These are phyloP conservation scores for Francoa sonchifolia DNA, from an alignment of 441 rosid species.

Conservation along the genomic window DNA sequence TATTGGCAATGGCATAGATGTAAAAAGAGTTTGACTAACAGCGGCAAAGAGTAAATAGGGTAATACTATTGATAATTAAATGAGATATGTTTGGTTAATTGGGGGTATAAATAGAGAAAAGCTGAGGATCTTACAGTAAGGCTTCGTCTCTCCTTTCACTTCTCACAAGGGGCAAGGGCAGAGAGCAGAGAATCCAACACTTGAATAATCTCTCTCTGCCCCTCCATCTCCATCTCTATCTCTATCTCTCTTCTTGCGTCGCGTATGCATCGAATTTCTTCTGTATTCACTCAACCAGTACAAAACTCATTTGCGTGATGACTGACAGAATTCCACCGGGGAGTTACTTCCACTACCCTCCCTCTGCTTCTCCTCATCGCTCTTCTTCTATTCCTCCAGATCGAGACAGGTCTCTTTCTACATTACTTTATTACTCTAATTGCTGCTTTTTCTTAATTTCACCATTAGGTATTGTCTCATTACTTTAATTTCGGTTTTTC, in stretches of 20 bases:
- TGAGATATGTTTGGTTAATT: too few species aligned
- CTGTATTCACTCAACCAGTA: neutral
- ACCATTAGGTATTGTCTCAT: too few species aligned
- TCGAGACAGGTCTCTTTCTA: constrained; percentile 53
- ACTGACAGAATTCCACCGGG: constrained; percentile 82
- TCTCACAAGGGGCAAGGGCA: neutral
- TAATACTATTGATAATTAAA: too few species aligned
- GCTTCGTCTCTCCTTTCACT: neutral
- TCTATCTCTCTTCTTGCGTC: neutral
- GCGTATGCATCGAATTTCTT: neutral
- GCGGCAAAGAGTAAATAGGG: too few species aligned
- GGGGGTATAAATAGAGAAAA: too few species aligned
- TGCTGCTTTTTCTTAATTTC: constrained; percentile 1
- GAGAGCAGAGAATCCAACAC: constrained; percentile 14
- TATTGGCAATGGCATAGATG: too few species aligned
- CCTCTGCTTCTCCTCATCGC: constrained; percentile 84
- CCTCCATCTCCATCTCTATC: neutral
- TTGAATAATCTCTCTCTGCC: constrained; percentile 18
- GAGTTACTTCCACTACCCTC: constrained; percentile 81
- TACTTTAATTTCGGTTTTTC: too few species aligned
- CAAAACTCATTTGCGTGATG: constrained; percentile 29
- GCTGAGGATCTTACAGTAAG: constrained; percentile 16
- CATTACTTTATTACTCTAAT: neutral
- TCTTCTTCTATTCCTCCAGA: constrained; percentile 56
- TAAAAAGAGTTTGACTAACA: too few species aligned